Conservation (phyloP, 805 yeast species). For the Wickerhamiella cacticola region DNA sequence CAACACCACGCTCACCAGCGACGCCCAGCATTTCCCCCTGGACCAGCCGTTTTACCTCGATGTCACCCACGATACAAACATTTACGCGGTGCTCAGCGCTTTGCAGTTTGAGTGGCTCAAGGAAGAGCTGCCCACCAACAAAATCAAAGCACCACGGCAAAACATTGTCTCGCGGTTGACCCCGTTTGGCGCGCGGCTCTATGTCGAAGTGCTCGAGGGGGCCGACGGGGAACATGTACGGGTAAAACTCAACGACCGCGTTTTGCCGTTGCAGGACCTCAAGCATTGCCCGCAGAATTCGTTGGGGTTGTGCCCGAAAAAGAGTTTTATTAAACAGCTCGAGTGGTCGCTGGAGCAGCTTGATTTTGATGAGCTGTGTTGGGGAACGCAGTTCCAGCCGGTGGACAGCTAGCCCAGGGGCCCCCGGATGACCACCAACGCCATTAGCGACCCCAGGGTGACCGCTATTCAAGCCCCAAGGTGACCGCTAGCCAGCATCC, state of each 20-base stretch:
- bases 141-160: slow-evolving; percentile 33
- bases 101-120: slow-evolving; percentile 39
- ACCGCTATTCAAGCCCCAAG: too few relatives aligned
- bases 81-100: slow-evolving; percentile 50
- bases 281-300: slow-evolving; percentile 26
- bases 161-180: slow-evolving; percentile 32
- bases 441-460: too few relatives aligned
- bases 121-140: slow-evolving; percentile 36
- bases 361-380: slow-evolving; percentile 27
- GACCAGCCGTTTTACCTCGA: slow-evolving; percentile 49
- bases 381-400: too few relatives aligned
- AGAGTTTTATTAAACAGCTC: slow-evolving; percentile 24
- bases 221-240: slow-evolving; percentile 24
- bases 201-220: slow-evolving; percentile 31
- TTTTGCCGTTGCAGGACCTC: slow-evolving; percentile 29
- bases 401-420: background rate
- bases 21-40: slow-evolving; percentile 29
- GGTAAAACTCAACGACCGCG: slow-evolving; percentile 30
- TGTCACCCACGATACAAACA: slow-evolving; percentile 64
- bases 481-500: too few relatives aligned
- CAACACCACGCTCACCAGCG: slow-evolving; percentile 33
- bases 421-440: too few relatives aligned
- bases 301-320: slow-evolving; percentile 29
- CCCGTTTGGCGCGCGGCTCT: slow-evolving; percentile 34
- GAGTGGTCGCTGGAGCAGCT: slow-evolving; percentile 22